Evolutionary conservation across 2,329 filamentous ascomycete genomes (phyloP).

Genomic region (Fusarium sp.): DNA sequence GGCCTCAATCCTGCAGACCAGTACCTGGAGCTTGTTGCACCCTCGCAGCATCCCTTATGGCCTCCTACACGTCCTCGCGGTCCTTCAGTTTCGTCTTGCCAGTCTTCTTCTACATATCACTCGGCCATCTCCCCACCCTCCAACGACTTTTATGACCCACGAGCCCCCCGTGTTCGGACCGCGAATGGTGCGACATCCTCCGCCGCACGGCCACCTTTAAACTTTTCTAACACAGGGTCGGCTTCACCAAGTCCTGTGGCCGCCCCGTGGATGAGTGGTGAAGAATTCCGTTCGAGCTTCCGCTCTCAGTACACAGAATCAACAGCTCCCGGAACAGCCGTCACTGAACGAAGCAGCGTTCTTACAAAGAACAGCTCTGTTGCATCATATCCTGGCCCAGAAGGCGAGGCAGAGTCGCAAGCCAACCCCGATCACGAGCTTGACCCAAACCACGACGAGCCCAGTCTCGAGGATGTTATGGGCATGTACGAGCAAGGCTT

Average conservation of each 20-base stretch:
- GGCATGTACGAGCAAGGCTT: conserved; percentile 77
- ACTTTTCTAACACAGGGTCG: conserved; percentile 54
- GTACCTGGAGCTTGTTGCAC: conserved; percentile 49
- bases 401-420: conserved; percentile 49
- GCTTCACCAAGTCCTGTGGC: conserved; percentile 53
- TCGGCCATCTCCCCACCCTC: conserved; percentile 58
- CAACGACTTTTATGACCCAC: conserved; percentile 57
- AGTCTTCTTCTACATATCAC: conserved; percentile 59
- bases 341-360: conserved; percentile 88
- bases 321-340: conserved; percentile 69
- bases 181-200: conserved; percentile 44
- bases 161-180: conserved; percentile 49
- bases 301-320: conserved; percentile 69
- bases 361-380: conserved; percentile 83
- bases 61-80: conserved; percentile 57
- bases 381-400: conserved; percentile 63
- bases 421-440: conserved; percentile 51
- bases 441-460: conserved; percentile 63
- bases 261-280: conserved; percentile 64
- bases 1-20: conserved; percentile 50
- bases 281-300: conserved; percentile 68
- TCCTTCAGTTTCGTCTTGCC: conserved; percentile 63
- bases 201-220: conserved; percentile 50
- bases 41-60: conserved; percentile 55
- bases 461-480: conserved; percentile 77